Evolutionary conservation across 2,329 filamentous ascomycete species (phyloP), one percentile per base, ranked within the genome.

Genomic region (Fusarium beomiforme): DNA sequence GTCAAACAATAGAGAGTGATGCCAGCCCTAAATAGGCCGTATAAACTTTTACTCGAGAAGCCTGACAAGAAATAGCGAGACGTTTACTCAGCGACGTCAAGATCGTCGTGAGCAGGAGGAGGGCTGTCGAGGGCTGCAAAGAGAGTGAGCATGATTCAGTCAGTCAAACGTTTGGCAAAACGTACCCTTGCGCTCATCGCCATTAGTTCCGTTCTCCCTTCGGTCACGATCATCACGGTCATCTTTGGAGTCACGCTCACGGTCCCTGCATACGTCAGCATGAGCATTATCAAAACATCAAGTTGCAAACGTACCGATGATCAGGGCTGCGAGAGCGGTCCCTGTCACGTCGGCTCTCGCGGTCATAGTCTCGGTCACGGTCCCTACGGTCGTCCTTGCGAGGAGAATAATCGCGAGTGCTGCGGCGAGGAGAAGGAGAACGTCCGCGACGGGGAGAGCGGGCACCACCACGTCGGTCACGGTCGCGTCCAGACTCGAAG

Each of bases 401-500:
- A 37, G 94, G 94, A 70, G 94, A 97, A 81, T 93, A 94, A 75
- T 96, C 93, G 71, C 92, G 90, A 59, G 88, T 89, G 79, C 90
- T 88, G 76, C 92, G 91, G 72, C 94, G 91, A 70, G 94, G 93
- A 71, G 91, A 93, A 61, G 92, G 92, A 69, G 93, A 92, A 67
- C 93, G 92, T 75, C 92, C 87, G 69, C 89, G 87, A 67, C 90
- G 90, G 71, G 89, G 89, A 75, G 90, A 89, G 57, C 89, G 88
- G 73, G 85, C 88, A 64, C 86, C 87, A 71, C 77, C 77, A 69
- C 85, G 86, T 65, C 90, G 88, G 67, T 92, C 90, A 72, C 90
- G 92, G 78, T 94, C 92, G 78, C 92, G 90, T 67, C 95, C 95
- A 75, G 94, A 94, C 82, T 98, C 96, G 81, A 99, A 99, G 69